A percentile compares a stretch with the other conserved stretches of the same genome.
These are phyloP conservation scores for Asparagopsis taxiformis DNA, from an alignment of 31 red algal species.

Conservation along the genomic window DNA sequence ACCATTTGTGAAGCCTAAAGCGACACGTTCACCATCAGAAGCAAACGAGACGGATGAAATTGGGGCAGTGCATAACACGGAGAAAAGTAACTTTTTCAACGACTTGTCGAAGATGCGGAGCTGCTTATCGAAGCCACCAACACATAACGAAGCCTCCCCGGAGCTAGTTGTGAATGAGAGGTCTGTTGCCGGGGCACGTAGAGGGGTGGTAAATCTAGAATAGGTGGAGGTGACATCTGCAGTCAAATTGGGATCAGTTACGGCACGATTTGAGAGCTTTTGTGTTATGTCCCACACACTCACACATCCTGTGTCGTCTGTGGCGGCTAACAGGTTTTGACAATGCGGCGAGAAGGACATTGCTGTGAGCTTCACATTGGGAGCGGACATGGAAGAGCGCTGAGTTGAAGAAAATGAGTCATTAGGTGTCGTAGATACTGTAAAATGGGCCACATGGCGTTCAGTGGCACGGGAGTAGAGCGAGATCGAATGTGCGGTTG, in stretches of 20 bases:
- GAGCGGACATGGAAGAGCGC: not conserved
- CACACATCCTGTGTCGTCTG: constrained; percentile 28
- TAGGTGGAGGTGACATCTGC: not conserved
- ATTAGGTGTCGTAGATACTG: not conserved
- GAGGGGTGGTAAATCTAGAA: constrained; percentile 23
- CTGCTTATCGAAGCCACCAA: constrained; percentile 51
- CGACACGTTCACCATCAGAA: constrained; percentile 8
- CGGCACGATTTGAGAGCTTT: not conserved
- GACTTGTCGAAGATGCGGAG: constrained; percentile 27
- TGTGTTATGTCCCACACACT: constrained; percentile 30
- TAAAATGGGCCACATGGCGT: constrained; percentile 17
- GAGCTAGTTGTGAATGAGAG: constrained; percentile 14
- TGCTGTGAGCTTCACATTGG: constrained; percentile 1
- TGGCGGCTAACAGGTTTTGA: constrained; percentile 19
- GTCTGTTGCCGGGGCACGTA: constrained; percentile 26
- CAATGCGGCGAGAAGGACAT: constrained; percentile 17
- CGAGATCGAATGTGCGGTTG: constrained; percentile 3
- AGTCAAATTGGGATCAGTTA: constrained; percentile 4
- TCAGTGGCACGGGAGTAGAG: constrained; percentile 14
- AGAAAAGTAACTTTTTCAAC: constrained; percentile 7
- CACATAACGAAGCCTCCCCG: constrained; percentile 7
- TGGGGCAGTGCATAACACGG: constrained; percentile 14
- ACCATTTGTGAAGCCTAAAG: constrained; percentile 18
- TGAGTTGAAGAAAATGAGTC: not conserved
- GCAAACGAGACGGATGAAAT: constrained; percentile 28